Base-by-base conservation (phyloP, 495 filamentous ascomycete species). In the Hyaloscypha variabilis region DNA sequence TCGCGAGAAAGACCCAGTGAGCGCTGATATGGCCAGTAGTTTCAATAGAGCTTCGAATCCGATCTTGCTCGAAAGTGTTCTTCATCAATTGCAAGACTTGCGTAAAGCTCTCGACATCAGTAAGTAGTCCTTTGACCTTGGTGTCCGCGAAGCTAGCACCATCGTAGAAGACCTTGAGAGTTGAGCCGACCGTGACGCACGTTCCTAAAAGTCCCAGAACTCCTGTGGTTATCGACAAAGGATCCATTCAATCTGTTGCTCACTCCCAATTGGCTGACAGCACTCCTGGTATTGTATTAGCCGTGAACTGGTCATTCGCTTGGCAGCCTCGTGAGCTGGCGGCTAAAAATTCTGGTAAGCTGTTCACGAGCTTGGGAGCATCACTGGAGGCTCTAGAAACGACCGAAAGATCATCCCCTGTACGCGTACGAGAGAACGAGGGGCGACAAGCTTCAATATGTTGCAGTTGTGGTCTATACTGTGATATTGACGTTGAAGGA, bases 21-120 rank as follows among this genome's bases (percentile, higher is more conserved):
- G 26, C 57, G 6, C 64, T 29, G 39, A 61, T 66, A 46, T 66
- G 64, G 6, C 64, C 63, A 13, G 58, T 61, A 23, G 49, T 21
- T 39, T 55, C 31, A 26, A 62, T 21, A 3, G 57, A 57, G 8
- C 46, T n/a, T 39, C 49, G 42, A 23, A 55, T 29, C 19, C 49
- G 53, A 23, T 60, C 58, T 55, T 66, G 46, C n/a, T 62, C 58
- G 10, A 66, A 66, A n/a, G 64, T 61, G n/a, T 66, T 46, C 46
- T 57, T 66, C 57, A 66, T 61, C 50, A 57, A 26, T 19, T 39
- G 28, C 21, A 61, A 49, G 5, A 66, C 11, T 51, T 61, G 46
- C 10, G 34, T 50, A 34, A 61, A 66, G 25, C 57, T 66, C 39
- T 60, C 57, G 13, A 66, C 57, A 8, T 66, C 46, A 21, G 46